Base-by-base conservation (phyloP, 768 basidiomycete species). In the Leccinum pellstonianum region DNA sequence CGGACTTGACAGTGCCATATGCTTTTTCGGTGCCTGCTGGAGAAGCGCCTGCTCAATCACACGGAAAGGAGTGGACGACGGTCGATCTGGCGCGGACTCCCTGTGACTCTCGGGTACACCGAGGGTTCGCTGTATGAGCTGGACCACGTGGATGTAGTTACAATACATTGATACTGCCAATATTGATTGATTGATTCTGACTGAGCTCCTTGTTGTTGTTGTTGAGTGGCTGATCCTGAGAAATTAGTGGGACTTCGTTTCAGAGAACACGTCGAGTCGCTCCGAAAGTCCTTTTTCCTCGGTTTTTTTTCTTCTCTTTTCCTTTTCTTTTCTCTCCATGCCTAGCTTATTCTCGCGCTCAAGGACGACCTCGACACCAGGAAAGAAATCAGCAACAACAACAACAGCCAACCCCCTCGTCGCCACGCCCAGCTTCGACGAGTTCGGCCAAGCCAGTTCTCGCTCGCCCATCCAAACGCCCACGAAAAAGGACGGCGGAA, bases 281-380 rank as follows among this genome's bases (percentile, higher is more conserved):
- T 43, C 38, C 38, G 38, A 38, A 33, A 33, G 38, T 64, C 68
- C 58, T 65, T 25, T 59, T 23, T 37, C 52, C 10, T 57, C 59
- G 55, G 50, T 46, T 46, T 41, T 41, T 56, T 23, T 59, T 43
- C 27, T 51, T 54, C 15, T 35, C 29, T 37, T 31, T 46, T 48
- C 52, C 33, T 38, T 38, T 31, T 47, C 31, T 21, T 49, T 55
- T 56, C 58, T 63, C 68, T 73, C 80, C 76, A 89, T 90, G 87
- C 86, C 83, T 78, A 87, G 84, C 73, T 70, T 89, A 75, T 90
- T 90, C 76, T 87, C 88, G 71, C 84, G 87, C 66, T 71, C 84
- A 62, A 82, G 88, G 55, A 87, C 86, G 52, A 79, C 77, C 57
- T 87, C 87, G 21, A 81, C 82, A 3, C 76, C 83, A 38, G 71